Conservation (phyloP, 495 filamentous ascomycete species). For the Neurospora africana region DNA sequence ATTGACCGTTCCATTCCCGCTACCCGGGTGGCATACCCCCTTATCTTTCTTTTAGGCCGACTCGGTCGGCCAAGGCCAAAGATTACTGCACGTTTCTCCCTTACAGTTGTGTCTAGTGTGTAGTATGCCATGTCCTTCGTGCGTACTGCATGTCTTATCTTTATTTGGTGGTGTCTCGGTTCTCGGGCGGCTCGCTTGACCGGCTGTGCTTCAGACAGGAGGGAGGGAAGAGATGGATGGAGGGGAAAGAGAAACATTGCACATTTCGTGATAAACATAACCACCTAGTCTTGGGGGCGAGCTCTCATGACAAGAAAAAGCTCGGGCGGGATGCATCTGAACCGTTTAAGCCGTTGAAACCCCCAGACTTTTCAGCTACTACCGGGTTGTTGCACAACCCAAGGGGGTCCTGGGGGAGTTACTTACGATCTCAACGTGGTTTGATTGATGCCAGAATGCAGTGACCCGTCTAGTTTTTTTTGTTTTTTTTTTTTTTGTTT, state of each 20-base stretch:
- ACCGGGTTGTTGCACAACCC: neutral
- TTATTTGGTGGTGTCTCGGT: neutral
- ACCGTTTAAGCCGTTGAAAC: neutral
- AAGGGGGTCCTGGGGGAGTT: neutral
- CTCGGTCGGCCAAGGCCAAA: neutral
- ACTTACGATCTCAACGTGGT: neutral
- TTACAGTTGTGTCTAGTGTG: neutral
- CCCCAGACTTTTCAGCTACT: neutral
- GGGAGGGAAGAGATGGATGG: neutral
- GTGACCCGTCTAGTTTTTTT: neutral
- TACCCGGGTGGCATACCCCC: neutral
- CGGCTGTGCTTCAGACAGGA: neutral
- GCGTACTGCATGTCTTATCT: constrained; percentile 1
- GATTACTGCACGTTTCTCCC: neutral
- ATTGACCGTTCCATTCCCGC: neutral
- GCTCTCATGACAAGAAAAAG: neutral
- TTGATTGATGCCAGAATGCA: neutral
- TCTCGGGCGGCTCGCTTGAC: neutral
- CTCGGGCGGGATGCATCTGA: neutral
- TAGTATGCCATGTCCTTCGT: neutral
- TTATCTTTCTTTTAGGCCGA: neutral
- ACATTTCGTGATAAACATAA: neutral
- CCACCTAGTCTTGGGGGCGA: neutral
- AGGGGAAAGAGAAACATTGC: neutral
- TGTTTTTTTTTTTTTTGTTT: neutral